A percentile compares a stretch with the other conserved stretches of the same genome.
Evolutionary conservation across 2,329 filamentous ascomycete species (phyloP).

Genomic region (Verruconis gallopava): DNA sequence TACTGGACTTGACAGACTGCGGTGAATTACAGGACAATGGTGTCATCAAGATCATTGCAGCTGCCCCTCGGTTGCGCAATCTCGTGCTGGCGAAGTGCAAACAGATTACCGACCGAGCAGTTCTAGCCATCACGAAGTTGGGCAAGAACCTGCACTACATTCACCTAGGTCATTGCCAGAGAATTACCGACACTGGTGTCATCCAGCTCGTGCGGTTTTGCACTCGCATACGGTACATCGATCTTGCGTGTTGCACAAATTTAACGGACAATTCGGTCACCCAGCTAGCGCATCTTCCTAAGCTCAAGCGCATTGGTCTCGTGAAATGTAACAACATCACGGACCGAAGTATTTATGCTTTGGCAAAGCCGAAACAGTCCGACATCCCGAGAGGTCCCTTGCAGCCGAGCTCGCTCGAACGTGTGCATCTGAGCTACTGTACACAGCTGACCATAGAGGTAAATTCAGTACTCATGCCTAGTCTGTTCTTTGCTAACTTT

Average conservation of each 20-base stretch:
- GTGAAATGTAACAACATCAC: conserved; percentile 91
- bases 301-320: conserved; percentile 84
- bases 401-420: conserved; percentile 60
- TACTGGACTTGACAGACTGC: conserved; percentile 87
- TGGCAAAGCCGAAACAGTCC: conserved; percentile 54
- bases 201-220: conserved; percentile 71
- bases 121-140: conserved; percentile 73
- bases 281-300: conserved; percentile 74
- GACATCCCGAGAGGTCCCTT: conserved; percentile 38
- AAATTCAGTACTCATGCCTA: too few relatives aligned
- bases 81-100: conserved; percentile 89
- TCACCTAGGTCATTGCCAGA: conserved; percentile 82
- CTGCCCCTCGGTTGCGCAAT: conserved; percentile 79
- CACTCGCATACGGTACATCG: conserved; percentile 93
- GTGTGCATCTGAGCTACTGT: conserved; percentile 95
- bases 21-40: conserved; percentile 71
- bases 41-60: conserved; percentile 74
- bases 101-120: conserved; percentile 79
- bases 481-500: too few relatives aligned
- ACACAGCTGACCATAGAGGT: conserved; percentile 70
- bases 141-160: conserved; percentile 97
- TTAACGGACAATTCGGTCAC: conserved; percentile 80
- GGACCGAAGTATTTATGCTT: conserved; percentile 71
- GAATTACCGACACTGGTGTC: conserved; percentile 83
- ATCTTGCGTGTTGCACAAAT: conserved; percentile 84